Evolutionary conservation across 305 asterid genomes (phyloP), one percentile per base, ranked within the genome.

Genomic region (Salvia sclarea): DNA sequence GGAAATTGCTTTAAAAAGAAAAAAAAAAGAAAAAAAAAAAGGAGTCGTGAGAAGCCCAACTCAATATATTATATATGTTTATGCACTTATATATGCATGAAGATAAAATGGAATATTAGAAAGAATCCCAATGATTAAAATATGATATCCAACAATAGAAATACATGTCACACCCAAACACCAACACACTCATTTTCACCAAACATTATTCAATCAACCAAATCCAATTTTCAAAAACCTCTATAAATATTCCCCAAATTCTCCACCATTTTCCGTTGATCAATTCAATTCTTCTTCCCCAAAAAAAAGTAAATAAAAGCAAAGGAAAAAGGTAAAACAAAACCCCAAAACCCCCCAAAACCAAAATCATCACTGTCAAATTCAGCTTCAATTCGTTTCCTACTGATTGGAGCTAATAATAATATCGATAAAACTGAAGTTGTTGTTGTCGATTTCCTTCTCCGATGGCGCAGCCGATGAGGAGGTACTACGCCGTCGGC

Each of bases 391-490:
- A 24, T 25, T 7, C 53, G 6, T 50, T 25, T 7, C 53, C 11
- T 50, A 24, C 52, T 33, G 47, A 54, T 69, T 5, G 8, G 31
- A 57, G 48, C 21, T 44, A n/a, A n/a, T n/a, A n/a, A 4, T 6
- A 12, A 5, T 54, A 0, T 54, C 10, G 74, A 30, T 31, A 43
- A n/a, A n/a, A 20, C 45, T 8, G 74, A 37, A 56, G 37, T 24
- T 24, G 44, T 1, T 38, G n/a, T n/a, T n/a, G n/a, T n/a, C n/a
- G n/a, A n/a, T n/a, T 1, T 3, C 0, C 43, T n/a, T 16, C 41
- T 30, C 14, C 61, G 31, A 90, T 88, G 96, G 92, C 92, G 58
- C 94, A 83, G 63, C 69, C 88, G 74, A 58, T 63, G 84, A 75
- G 83, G 62, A 84, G 84, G 81, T 80, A 54, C 45, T 75, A 61